Conservation (phyloP, 805 yeast species). For the Myxozyma lipomycoides region DNA sequence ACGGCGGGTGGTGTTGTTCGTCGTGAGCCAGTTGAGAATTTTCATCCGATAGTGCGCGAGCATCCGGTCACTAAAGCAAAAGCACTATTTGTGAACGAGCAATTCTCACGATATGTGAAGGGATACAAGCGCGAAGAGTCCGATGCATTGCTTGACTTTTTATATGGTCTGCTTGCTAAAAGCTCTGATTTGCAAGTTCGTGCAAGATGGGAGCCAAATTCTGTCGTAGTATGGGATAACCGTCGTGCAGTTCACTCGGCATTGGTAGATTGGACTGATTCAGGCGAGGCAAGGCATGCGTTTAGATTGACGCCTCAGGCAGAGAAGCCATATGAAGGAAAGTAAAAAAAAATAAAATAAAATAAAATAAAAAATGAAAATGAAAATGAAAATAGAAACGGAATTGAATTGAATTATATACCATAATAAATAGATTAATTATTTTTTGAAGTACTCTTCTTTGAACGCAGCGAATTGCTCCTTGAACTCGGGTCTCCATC, state of each 20-base stretch:
- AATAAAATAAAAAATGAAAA: too few species aligned
- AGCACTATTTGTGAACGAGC: constrained; percentile 44
- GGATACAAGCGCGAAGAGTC: constrained; percentile 73
- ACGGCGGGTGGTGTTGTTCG: constrained; percentile 50
- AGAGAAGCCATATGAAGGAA: constrained; percentile 50
- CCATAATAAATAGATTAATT: neutral
- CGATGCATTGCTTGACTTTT: constrained; percentile 53
- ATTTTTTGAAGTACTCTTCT: neutral
- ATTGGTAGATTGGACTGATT: constrained; percentile 53
- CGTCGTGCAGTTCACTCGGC: constrained; percentile 68
- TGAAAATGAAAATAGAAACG: neutral
- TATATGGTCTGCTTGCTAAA: constrained; percentile 50
- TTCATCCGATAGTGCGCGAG: constrained; percentile 59
- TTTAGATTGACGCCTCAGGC: constrained; percentile 73
- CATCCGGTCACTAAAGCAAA: constrained; percentile 66
- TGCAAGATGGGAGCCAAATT: constrained; percentile 65
- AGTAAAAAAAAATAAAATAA: neutral
- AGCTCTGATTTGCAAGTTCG: constrained; percentile 62
- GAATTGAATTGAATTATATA: neutral
- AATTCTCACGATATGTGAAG: constrained; percentile 56
- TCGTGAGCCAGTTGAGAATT: constrained; percentile 47
- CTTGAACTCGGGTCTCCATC: constrained; percentile 31
- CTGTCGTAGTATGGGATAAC: constrained; percentile 77
- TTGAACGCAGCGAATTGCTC: constrained; percentile 14
- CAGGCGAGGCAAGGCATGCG: constrained; percentile 59